Evolutionary conservation across 768 basidiomycete genomes (phyloP).

Genomic region (Termitomyces sp.): DNA sequence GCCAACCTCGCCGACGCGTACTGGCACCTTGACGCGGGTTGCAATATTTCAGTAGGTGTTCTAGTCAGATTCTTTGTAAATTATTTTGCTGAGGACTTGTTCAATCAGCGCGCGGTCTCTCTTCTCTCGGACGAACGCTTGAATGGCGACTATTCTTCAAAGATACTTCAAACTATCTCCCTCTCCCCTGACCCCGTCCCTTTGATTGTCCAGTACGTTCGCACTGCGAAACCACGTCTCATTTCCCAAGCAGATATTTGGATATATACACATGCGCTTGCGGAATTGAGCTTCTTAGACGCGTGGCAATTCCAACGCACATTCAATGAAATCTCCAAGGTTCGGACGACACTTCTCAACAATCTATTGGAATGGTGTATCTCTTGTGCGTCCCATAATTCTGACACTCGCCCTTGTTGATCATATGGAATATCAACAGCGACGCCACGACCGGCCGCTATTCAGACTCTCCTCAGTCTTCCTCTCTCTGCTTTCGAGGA

Average conservation of each 20-base stretch:
- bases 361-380: constrained; percentile 69
- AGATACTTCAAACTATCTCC: constrained; percentile 68
- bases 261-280: constrained; percentile 65
- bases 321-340: constrained; percentile 57
- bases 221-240: constrained; percentile 70
- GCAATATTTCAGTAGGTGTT: constrained; percentile 56
- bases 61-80: background rate
- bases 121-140: constrained; percentile 72
- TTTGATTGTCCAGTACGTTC: constrained; percentile 70
- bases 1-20: constrained; percentile 77
- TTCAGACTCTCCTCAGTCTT: constrained; percentile 61
- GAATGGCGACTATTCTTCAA: constrained; percentile 74
- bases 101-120: constrained; percentile 61
- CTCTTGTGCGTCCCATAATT: constrained; percentile 48
- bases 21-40: constrained; percentile 75
- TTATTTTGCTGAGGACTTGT: background rate
- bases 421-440: constrained; percentile 49
- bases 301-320: constrained; percentile 77
- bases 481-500: constrained; percentile 70
- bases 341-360: constrained; percentile 50
- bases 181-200: constrained; percentile 43
- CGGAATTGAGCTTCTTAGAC: constrained; percentile 58
- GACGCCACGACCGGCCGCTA: constrained; percentile 50
- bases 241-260: constrained; percentile 69
- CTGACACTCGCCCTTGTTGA: background rate